A percentile compares a stretch with the other conserved stretches of the same genome.
phyloP scores from a whole-genome alignment of 2,329 filamentous ascomycete species.

The Leptographium flavum region DNA sequence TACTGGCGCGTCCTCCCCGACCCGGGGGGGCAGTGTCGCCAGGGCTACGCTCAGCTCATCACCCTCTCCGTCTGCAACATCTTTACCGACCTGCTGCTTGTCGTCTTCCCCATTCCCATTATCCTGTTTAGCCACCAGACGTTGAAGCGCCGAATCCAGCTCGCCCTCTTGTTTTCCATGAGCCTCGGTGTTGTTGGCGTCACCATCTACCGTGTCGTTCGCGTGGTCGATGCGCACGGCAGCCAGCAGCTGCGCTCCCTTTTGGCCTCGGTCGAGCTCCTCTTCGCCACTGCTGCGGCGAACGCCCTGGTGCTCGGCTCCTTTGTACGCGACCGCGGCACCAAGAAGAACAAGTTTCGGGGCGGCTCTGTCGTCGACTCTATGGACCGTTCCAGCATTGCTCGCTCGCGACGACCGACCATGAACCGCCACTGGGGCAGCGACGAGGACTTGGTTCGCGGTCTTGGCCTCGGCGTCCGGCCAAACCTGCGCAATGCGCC shows the following conservation, averaged over 20 bases:
- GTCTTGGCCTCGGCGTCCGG: slow-evolving; percentile 56
- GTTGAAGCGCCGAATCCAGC: slow-evolving; percentile 62
- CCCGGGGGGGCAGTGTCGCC: slow-evolving; percentile 71
- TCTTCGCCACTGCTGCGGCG: slow-evolving; percentile 75
- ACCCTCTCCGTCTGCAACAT: slow-evolving; percentile 86
- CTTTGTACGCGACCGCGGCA: slow-evolving; percentile 77
- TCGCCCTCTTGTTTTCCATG: slow-evolving; percentile 69
- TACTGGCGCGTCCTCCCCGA: slow-evolving; percentile 80
- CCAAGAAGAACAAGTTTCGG: slow-evolving; percentile 79
- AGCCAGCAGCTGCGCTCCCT: slow-evolving; percentile 79
- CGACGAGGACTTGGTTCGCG: slow-evolving; percentile 78
- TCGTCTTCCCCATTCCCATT: slow-evolving; percentile 80
- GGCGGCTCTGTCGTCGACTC: slow-evolving; percentile 49
- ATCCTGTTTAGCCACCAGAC: slow-evolving; percentile 68
- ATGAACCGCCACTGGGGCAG: slow-evolving; percentile 65
- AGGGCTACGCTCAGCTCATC: slow-evolving; percentile 74
- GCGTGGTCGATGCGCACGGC: slow-evolving; percentile 56
- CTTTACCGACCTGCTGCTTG: slow-evolving; percentile 73
- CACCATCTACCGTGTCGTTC: slow-evolving; percentile 67
- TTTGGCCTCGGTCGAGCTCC: slow-evolving; percentile 76
- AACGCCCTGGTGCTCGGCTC: slow-evolving; percentile 86
- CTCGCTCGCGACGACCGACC: slow-evolving; percentile 29
- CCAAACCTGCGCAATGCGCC: slow-evolving; percentile 31
- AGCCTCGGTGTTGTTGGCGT: slow-evolving; percentile 69
- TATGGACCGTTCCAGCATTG: slow-evolving; percentile 31